Conservation (phyloP, 441 rosid genomes). For the Gossypium schwendimanii region DNA sequence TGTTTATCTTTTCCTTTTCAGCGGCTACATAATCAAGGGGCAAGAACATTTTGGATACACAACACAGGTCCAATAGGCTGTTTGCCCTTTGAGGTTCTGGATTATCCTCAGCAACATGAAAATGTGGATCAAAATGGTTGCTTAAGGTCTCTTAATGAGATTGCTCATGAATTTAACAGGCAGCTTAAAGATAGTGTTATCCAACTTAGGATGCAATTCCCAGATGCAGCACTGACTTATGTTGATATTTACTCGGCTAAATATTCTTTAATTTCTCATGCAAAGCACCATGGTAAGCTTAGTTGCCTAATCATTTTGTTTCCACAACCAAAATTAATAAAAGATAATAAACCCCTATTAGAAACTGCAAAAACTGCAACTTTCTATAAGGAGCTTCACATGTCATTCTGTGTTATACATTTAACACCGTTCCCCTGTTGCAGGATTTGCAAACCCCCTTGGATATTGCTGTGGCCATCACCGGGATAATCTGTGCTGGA, state of each 20-base stretch:
- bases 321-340: background rate
- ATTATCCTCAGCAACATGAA: slow-evolving; percentile 18
- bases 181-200: slow-evolving; percentile 27
- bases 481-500: slow-evolving; percentile 20
- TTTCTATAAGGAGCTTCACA: background rate
- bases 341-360: background rate
- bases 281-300: slow-evolving; percentile 26
- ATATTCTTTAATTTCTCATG: slow-evolving; percentile 32
- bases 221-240: slow-evolving; percentile 23
- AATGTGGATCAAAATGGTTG: slow-evolving; percentile 31
- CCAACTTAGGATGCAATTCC: slow-evolving; percentile 23
- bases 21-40: slow-evolving; percentile 35
- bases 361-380: background rate
- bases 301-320: background rate
- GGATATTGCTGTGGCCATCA: slow-evolving; percentile 28
- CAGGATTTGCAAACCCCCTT: slow-evolving; percentile 8
- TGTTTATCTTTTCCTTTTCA: slow-evolving; percentile 18
- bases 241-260: slow-evolving; percentile 38
- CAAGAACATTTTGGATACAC: slow-evolving; percentile 46
- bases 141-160: slow-evolving; percentile 27
- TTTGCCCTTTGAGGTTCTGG: slow-evolving; percentile 24
- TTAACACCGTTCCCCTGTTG: background rate
- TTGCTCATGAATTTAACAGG: slow-evolving; percentile 39
- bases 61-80: slow-evolving; percentile 53
- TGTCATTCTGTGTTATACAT: background rate